Conservation (phyloP, 192 early-diverging fungal genomes). For the Umbelopsis sp. region DNA sequence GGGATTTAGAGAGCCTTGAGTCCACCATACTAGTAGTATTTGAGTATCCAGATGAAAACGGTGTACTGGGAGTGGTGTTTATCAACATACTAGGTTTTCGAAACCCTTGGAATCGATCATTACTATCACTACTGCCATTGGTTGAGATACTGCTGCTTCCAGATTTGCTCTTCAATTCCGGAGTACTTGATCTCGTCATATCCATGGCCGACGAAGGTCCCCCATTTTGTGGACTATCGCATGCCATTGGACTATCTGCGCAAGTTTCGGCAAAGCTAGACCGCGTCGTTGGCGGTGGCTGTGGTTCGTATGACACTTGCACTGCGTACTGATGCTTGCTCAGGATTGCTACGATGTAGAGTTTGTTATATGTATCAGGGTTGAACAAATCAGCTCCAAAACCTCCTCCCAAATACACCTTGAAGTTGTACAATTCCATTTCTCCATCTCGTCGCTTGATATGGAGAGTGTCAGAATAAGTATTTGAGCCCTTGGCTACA, state of each 20-base stretch:
- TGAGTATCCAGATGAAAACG: not conserved
- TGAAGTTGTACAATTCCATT: slow-evolving; percentile 47
- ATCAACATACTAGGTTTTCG: not conserved
- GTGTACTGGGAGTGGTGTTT: not conserved
- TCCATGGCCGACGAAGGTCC: not conserved
- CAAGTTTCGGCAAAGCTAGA: not conserved
- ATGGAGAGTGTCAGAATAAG: slow-evolving; percentile 50
- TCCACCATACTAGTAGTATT: not conserved
- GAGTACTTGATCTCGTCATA: not conserved
- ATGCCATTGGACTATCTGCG: slow-evolving; percentile 9
- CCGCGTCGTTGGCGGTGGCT: not conserved
- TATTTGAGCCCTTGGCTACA: slow-evolving; percentile 42
- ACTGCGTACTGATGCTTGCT: slow-evolving; percentile 27
- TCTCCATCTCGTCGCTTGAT: slow-evolving; percentile 46
- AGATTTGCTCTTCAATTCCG: not conserved
- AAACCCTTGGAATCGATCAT: slow-evolving; percentile 9
- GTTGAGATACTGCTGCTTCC: not conserved
- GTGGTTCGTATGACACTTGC: not conserved
- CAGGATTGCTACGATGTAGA: slow-evolving; percentile 55
- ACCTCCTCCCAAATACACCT: slow-evolving; percentile 61
- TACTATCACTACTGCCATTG: not conserved
- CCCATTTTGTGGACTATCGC: not conserved
- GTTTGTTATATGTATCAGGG: slow-evolving; percentile 43
- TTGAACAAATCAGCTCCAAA: slow-evolving; percentile 52
- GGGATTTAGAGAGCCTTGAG: not conserved